These are phyloP conservation scores for Hevea brasiliensis DNA, from an alignment of 345 rosid genomes.

Conservation along the genomic window DNA sequence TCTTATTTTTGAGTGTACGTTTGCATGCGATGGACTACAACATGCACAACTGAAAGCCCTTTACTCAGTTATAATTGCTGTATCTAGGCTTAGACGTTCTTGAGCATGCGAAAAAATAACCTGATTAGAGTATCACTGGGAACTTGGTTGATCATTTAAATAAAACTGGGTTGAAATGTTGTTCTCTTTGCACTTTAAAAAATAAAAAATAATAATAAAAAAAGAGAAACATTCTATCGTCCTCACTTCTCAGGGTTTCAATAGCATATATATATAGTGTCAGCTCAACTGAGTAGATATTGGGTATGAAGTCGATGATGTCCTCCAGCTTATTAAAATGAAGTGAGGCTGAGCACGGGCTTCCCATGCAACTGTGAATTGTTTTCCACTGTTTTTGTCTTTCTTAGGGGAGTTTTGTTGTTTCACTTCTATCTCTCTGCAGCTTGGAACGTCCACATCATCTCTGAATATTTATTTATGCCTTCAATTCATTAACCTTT, in stretches of 20 bases:
- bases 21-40: too few species aligned
- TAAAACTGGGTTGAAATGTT: too few species aligned
- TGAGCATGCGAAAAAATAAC: too few species aligned
- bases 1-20: too few species aligned
- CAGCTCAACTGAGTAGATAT: neutral
- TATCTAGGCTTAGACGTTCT: too few species aligned
- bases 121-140: too few species aligned
- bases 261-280: neutral
- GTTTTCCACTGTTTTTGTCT: constrained; percentile 36
- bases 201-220: too few species aligned
- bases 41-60: too few species aligned
- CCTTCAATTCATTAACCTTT: neutral
- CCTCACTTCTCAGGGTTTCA: neutral
- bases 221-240: constrained; percentile 5
- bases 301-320: neutral
- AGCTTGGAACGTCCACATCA: constrained; percentile 36
- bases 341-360: neutral
- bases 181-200: too few species aligned
- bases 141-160: too few species aligned
- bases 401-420: constrained; percentile 12
- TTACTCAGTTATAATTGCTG: too few species aligned
- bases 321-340: neutral
- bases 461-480: constrained; percentile 32
- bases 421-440: constrained; percentile 7
- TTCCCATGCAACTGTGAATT: constrained; percentile 16